Conservation (phyloP, 306 rosid genomes). For the Cercis canadensis region DNA sequence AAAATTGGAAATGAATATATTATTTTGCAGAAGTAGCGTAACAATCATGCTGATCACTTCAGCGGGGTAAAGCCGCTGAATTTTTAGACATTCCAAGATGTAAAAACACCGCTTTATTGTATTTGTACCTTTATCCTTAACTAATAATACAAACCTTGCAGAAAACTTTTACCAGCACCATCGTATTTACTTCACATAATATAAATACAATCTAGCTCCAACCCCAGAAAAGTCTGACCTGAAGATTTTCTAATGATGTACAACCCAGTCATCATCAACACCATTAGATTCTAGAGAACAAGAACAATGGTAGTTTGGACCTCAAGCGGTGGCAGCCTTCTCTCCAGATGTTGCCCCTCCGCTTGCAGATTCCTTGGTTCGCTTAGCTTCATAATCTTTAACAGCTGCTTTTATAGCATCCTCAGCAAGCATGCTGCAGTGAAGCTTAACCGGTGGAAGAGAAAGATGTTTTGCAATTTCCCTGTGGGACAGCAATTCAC, state of each 20-base stretch:
- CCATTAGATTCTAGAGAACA: not conserved
- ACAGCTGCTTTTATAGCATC: constrained; percentile 99
- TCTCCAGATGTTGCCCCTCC: constrained; percentile 42
- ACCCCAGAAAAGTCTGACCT: constrained; percentile 4
- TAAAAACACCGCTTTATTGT: too few relatives aligned
- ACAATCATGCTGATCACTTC: too few relatives aligned
- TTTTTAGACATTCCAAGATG: too few relatives aligned
- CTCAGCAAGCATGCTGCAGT: constrained; percentile 99
- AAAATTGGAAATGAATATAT: too few relatives aligned
- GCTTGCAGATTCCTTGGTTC: constrained; percentile 35
- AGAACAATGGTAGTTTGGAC: not conserved
- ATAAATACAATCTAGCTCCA: constrained; percentile 9
- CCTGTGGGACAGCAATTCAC: constrained; percentile 47
- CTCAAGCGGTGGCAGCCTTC: constrained; percentile 52
- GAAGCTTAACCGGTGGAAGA: constrained; percentile 97
- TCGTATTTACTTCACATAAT: constrained; percentile 33
- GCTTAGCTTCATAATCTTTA: constrained; percentile 82
- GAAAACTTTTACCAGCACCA: constrained; percentile 16
- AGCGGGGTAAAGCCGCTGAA: too few relatives aligned
- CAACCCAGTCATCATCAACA: constrained; percentile 28
- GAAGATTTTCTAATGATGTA: constrained; percentile 3
- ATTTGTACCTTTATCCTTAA: too few relatives aligned
- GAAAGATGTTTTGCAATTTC: constrained; percentile 97
- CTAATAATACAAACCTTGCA: not conserved
- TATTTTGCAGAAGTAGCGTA: too few relatives aligned